Conservation (phyloP, 2,329 filamentous ascomycete species). For the Exserohilum rostratum region DNA sequence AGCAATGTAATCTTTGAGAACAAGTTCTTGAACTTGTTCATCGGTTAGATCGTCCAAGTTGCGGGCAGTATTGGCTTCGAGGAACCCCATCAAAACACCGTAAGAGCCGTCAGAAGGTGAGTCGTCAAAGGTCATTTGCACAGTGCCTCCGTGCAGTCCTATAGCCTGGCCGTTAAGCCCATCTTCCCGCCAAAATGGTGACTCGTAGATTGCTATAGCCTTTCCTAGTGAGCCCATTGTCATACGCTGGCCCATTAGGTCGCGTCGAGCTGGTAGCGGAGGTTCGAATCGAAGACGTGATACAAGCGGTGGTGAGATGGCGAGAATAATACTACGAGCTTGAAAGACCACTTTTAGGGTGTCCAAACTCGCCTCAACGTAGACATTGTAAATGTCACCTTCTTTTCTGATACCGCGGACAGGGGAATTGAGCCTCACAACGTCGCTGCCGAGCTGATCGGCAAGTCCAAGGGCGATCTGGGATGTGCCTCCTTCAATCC, state of each 20-base stretch:
- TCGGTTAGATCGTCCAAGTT: constrained; percentile 13
- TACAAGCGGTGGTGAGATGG: constrained; percentile 56
- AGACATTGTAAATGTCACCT: constrained; percentile 21
- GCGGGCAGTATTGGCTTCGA: constrained; percentile 28
- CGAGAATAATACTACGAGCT: constrained; percentile 56
- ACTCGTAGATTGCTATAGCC: constrained; percentile 55
- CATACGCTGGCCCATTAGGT: constrained; percentile 44
- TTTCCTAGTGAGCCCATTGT: constrained; percentile 60
- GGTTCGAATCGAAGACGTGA: constrained; percentile 57
- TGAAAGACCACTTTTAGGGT: no score
- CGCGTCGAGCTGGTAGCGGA: constrained; percentile 51
- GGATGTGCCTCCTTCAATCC: constrained; percentile 30
- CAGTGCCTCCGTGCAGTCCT: constrained; percentile 18
- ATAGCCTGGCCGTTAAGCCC: constrained; percentile 51
- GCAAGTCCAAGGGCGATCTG: constrained; percentile 26
- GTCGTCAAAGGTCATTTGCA: constrained; percentile 26
- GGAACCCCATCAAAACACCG: constrained; percentile 31
- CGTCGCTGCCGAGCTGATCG: constrained; percentile 17
- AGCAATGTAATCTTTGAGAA: constrained; percentile 19
- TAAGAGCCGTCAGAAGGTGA: constrained; percentile 22
- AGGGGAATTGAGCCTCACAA: constrained; percentile 25
- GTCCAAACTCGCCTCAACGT: no score
- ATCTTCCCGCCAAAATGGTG: constrained; percentile 56
- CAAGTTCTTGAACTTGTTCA: neutral
- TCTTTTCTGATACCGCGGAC: constrained; percentile 22